Conservation (phyloP, 495 filamentous ascomycete genomes). For the Alectoria sarmentosa region DNA sequence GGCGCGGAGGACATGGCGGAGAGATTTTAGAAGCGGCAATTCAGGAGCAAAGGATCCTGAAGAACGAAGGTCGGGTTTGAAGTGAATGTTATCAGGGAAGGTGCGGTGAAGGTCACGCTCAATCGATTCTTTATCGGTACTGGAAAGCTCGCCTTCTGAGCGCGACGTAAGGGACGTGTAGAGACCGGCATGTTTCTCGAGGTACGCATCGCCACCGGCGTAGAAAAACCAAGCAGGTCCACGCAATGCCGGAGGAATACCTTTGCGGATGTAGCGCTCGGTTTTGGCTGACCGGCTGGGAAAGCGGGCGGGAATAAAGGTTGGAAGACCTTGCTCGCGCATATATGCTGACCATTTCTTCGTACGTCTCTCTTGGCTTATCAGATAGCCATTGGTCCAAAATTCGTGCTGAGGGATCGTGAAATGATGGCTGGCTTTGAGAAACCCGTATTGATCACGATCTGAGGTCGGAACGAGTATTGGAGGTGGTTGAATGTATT, state of each 20-base stretch:
- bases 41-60: conserved; percentile 37
- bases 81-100: conserved; percentile 90
- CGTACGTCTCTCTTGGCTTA: conserved; percentile 59
- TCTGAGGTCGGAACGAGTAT: conserved; percentile 31
- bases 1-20: conserved; percentile 80
- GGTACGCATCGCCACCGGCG: conserved; percentile 73
- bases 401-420: conserved; percentile 68
- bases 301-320: conserved; percentile 65
- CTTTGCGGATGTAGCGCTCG: conserved; percentile 87
- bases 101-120: conserved; percentile 93
- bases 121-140: conserved; percentile 79
- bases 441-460: conserved; percentile 88
- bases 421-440: conserved; percentile 77
- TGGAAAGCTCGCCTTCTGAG: conserved; percentile 53
- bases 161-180: conserved; percentile 63
- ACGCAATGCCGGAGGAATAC: conserved; percentile 88
- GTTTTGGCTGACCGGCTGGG: conserved; percentile 73
- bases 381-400: conserved; percentile 67
- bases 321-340: conserved; percentile 66
- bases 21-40: conserved; percentile 67
- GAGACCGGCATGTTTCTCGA: conserved; percentile 64
- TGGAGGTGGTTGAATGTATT: conserved; percentile 27
- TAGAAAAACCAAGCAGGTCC: conserved; percentile 97
- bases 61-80: conserved; percentile 60
- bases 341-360: conserved; percentile 78